These are phyloP conservation scores for Pseudofabraea citricarpa DNA, from an alignment of 2,329 filamentous ascomycete genomes.

Conservation along the genomic window DNA sequence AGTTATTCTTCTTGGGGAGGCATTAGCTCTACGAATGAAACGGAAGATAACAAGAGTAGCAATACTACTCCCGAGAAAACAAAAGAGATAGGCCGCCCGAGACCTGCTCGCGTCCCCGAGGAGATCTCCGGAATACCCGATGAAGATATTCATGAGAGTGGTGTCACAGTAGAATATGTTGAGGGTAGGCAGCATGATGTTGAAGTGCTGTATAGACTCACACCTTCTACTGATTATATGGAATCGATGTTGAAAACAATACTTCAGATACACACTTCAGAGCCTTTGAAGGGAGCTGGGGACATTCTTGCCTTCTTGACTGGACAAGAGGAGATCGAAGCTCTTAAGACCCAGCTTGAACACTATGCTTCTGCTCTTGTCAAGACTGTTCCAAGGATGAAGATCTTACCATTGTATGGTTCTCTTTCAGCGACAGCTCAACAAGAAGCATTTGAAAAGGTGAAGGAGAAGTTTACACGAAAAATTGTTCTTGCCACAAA, in stretches of 20 bases:
- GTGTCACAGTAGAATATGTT: slow-evolving; percentile 47
- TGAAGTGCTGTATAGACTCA: slow-evolving; percentile 66
- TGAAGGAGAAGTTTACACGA: slow-evolving; percentile 65
- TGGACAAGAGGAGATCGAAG: slow-evolving; percentile 89
- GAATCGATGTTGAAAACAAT: slow-evolving; percentile 77
- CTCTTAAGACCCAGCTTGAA: slow-evolving; percentile 72
- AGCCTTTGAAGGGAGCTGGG: slow-evolving; percentile 71
- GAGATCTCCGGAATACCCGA: slow-evolving; percentile 1
- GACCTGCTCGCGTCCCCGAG: neutral
- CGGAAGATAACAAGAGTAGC: neutral
- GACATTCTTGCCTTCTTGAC: slow-evolving; percentile 91
- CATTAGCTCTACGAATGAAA: slow-evolving; percentile 12
- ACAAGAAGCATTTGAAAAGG: slow-evolving; percentile 76
- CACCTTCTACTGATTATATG: slow-evolving; percentile 74
- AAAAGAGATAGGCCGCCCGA: slow-evolving; percentile 1
- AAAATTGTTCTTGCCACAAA: slow-evolving; percentile 94
- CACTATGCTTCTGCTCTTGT: slow-evolving; percentile 71
- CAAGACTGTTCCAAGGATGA: slow-evolving; percentile 67
- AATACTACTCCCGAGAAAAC: neutral
- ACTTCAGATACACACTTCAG: slow-evolving; percentile 79
- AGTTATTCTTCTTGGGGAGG: slow-evolving; percentile 18
- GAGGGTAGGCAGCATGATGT: slow-evolving; percentile 87
- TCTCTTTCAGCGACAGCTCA: slow-evolving; percentile 84
- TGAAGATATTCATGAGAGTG: slow-evolving; percentile 14
- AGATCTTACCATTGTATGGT: slow-evolving; percentile 79